Conservation (phyloP, 31 red algal genomes). For the Asparagopsis taxiformis region DNA sequence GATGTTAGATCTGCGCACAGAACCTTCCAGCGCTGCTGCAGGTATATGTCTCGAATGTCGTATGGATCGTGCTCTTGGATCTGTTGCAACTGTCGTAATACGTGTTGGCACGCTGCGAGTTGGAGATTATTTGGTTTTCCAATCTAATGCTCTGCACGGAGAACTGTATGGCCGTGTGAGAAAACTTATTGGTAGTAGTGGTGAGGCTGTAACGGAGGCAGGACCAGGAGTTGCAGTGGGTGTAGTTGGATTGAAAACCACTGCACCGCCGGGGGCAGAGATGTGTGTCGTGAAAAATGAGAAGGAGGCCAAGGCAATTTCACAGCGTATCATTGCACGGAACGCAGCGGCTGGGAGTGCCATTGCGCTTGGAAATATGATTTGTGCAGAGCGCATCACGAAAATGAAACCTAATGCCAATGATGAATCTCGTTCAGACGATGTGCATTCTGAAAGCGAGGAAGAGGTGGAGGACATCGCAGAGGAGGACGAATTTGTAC, state of each 20-base stretch:
- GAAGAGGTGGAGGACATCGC: constrained; percentile 6
- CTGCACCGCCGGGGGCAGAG: constrained; percentile 59
- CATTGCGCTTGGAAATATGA: constrained; percentile 32
- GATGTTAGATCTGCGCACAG: constrained; percentile 58
- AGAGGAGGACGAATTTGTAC: constrained; percentile 4
- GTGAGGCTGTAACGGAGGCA: constrained; percentile 25
- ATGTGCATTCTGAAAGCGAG: neutral
- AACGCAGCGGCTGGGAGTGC: constrained; percentile 15
- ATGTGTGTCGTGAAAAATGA: constrained; percentile 36
- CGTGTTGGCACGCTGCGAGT: constrained; percentile 60
- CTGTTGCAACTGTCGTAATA: constrained; percentile 69
- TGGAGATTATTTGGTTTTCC: constrained; percentile 66
- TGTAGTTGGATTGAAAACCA: constrained; percentile 54
- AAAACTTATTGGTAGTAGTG: constrained; percentile 34
- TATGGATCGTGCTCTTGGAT: constrained; percentile 62
- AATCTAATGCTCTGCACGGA: constrained; percentile 19
- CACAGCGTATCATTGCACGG: constrained; percentile 18
- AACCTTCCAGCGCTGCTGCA: constrained; percentile 26
- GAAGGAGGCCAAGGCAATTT: constrained; percentile 21
- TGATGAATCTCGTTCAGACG: too few relatives aligned
- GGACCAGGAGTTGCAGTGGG: constrained; percentile 55
- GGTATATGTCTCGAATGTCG: constrained; percentile 81
- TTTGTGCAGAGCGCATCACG: constrained; percentile 15
- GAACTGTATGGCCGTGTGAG: constrained; percentile 73
- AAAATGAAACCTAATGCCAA: neutral